Conservation (phyloP, 1,284 basidiomycete genomes). For the Anthracocystis walkeri region DNA sequence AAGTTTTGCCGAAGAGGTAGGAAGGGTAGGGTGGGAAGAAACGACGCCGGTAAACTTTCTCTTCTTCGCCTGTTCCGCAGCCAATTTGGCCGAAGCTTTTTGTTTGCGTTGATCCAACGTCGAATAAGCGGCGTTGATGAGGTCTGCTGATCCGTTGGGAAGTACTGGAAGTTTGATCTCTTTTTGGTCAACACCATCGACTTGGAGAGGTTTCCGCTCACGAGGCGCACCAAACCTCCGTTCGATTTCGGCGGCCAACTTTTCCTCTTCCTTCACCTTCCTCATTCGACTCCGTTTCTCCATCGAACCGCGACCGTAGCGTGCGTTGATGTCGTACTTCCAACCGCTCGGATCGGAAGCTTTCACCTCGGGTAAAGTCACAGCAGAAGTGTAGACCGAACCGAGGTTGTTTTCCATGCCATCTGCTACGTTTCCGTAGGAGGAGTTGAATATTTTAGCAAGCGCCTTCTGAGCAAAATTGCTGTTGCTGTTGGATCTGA, state of each 20-base stretch:
- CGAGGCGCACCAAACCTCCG: conserved; percentile 20
- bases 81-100: conserved; percentile 13
- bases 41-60: conserved; percentile 37
- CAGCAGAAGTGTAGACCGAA: conserved; percentile 21
- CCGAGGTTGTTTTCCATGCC: conserved; percentile 46
- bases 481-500: conserved; percentile 3
- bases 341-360: conserved; percentile 37
- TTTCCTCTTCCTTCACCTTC: conserved; percentile 39
- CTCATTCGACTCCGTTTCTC: conserved; percentile 38
- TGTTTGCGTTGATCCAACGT: conserved; percentile 44
- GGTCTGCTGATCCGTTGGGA: conserved; percentile 34
- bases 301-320: conserved; percentile 32
- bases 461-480: background rate
- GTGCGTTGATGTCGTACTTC: conserved; percentile 40
- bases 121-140: conserved; percentile 42
- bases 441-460: conserved; percentile 31
- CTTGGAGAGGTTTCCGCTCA: background rate
- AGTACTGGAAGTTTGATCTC: conserved; percentile 12
- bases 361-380: conserved; percentile 6
- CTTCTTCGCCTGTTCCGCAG: conserved; percentile 9
- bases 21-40: background rate
- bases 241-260: conserved; percentile 30
- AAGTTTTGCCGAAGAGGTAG: conserved; percentile 9
- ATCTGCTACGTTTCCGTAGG: conserved; percentile 30
- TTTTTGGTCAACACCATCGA: background rate